Base-by-base conservation (phyloP, 129 eudicot genomes). In the Artemisia tridentata region DNA sequence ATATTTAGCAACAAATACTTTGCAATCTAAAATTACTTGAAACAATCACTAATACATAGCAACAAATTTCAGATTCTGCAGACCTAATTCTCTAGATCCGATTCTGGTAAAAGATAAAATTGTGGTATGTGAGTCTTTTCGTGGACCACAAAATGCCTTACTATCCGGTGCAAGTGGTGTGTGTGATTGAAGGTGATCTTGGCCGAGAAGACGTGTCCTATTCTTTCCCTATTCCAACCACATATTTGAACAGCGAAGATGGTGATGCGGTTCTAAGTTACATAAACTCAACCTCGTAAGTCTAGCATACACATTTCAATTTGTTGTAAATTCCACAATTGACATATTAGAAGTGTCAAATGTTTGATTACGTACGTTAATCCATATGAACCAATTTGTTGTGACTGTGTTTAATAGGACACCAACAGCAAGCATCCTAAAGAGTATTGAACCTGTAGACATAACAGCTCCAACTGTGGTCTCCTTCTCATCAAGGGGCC, bases 401-500 rank as follows among this genome's bases (percentile, higher is more conserved):
- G 23, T 68, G 47, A 53, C 25, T 65, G 57, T 43, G 25, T 25
- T 58, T 54, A 5, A 54, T 45, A 72, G 83, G 27, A 65, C 72
- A 10, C 83, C 88, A 47, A 76, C 19, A 20, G 85, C 78, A 52
- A 85, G 27, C 34, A 85, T 85, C 9, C 45, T 67, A 46, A 86
- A 80, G 60, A 86, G 81, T 57, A 11, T 13, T 16, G 85, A 81
- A 53, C 71, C 51, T 4, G 73, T 72, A 5, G 84, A 79, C 45
- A 70, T 61, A 62, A 16, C 52, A 20, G 96, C 92, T 59, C 96
- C 96, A n/a, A 70, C 73, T 25, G 96, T 89, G 11, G 88, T 67
- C 50, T 76, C 87, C 65, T 89, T 89, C 76, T 89, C 96, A 3
- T 89, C 96, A 18, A 76, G 96, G 54, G 92, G 96, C 48, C 96